Evolutionary conservation across 2,329 filamentous ascomycete species (phyloP).

Genomic region (Fusarium sterilihyphosum): DNA sequence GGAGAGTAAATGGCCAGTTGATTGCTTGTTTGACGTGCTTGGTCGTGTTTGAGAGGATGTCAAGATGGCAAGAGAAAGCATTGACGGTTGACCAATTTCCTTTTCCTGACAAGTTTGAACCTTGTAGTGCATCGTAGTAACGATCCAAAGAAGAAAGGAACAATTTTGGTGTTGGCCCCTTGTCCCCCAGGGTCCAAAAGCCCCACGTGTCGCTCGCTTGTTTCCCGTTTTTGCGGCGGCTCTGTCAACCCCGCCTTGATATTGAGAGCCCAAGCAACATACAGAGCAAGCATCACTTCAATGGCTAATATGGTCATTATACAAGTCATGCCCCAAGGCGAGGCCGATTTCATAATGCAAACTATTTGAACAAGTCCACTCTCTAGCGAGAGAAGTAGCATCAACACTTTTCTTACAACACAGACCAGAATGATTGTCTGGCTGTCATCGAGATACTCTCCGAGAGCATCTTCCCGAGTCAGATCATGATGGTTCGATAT

Average conservation of each 20-base stretch:
- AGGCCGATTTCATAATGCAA: too few species aligned
- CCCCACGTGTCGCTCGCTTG: conserved; percentile 31
- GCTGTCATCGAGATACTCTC: background rate
- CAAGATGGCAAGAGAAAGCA: background rate
- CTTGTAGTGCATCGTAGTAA: background rate
- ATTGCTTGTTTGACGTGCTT: conserved; percentile 10
- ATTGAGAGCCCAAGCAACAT: background rate
- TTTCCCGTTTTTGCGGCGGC: conserved; percentile 18
- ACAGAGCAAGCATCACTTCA: background rate
- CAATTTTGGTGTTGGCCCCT: conserved; percentile 1
- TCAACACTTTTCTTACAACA: background rate
- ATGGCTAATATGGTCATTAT: background rate
- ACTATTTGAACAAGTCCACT: background rate
- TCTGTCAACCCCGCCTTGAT: conserved; percentile 1
- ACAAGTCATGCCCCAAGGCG: background rate
- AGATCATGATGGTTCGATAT: conserved; percentile 43
- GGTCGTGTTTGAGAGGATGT: background rate
- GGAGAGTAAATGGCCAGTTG: background rate
- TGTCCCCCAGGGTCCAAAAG: conserved; percentile 21
- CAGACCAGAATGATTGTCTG: too few species aligned
- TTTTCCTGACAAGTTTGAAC: background rate
- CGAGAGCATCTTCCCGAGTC: conserved; percentile 27
- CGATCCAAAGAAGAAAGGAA: background rate
- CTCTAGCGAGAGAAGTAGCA: background rate
- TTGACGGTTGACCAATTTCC: background rate